Base-by-base conservation (phyloP, 768 basidiomycete genomes). In the Paxillus ammoniavirescens region DNA sequence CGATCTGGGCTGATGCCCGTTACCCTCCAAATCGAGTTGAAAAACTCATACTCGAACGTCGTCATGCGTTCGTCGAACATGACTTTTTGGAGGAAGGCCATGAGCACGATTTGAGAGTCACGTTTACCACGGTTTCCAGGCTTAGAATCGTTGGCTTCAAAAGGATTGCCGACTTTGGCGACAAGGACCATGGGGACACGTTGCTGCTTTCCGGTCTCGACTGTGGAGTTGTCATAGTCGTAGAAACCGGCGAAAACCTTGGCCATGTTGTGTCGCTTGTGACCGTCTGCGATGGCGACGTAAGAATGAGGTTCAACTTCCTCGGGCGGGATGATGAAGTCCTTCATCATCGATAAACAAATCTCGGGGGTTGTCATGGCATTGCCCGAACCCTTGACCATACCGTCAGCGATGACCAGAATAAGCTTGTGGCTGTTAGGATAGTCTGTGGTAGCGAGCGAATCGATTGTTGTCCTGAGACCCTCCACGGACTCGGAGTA, bases 21-120 rank as follows among this genome's bases (percentile, higher is more conserved):
- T 41, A 84, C 89, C 50, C 96, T 77, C 97, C 97, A 99, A 17
- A 98, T 77, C 49, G 93, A 87, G 73, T 99, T 99, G 85, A 99
- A 99, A 72, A 98, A 98, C 73, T 98, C 97, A 70, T 98, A 98
- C 75, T 98, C 97, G 69, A 99, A 95, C 50, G 92, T 96, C 56
- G 96, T 97, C 96, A 99, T 98, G 49, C 97, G 85, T 76, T 99
- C 97, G 72, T 99, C 97, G 62, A 98, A 98, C 95, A 99, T 97
- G 63, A 98, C 94, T 71, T 97, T 98, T 72, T 99, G 97, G 68
- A 98, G 77, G 80, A 98, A 98, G 17, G 82, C 81, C 97, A 99
- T 99, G 56, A 98, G 77, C 47, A 99, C 89, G 63, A 99, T 95
- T 72, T 99, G 97, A 67, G 87, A 90, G 75, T 99, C 97, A 57